Conservation (phyloP, 805 yeast species). For the Zygosaccharomyces rouxii region DNA sequence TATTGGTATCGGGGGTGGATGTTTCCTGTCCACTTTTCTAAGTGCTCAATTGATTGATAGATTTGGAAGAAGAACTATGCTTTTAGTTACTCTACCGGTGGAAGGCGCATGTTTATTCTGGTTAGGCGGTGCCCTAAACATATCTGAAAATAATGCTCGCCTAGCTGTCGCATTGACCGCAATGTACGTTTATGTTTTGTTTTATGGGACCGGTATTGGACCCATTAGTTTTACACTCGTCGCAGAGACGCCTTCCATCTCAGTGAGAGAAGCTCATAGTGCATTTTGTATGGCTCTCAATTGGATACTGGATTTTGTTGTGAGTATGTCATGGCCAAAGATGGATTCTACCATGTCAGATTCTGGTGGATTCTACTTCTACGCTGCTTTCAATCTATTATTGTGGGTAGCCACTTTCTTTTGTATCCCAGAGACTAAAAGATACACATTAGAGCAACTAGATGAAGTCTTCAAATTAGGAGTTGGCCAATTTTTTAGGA, state of each 20-base stretch:
- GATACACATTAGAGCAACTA: conserved; percentile 68
- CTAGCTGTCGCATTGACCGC: conserved; percentile 43
- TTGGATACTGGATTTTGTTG: conserved; percentile 40
- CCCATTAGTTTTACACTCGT: conserved; percentile 52
- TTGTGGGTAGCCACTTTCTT: conserved; percentile 45
- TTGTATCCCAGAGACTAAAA: conserved; percentile 59
- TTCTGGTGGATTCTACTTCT: conserved; percentile 48
- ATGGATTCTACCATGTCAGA: conserved; percentile 43
- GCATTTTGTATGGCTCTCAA: conserved; percentile 48
- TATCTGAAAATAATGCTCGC: conserved; percentile 36
- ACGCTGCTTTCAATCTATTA: conserved; percentile 49
- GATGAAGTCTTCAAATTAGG: conserved; percentile 57
- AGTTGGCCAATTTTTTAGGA: conserved; percentile 14
- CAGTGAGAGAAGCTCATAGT: conserved; percentile 49
- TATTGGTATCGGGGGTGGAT: conserved; percentile 57
- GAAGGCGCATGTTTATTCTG: conserved; percentile 52
- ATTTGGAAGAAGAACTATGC: conserved; percentile 63
- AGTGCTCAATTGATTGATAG: conserved; percentile 55
- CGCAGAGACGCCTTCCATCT: conserved; percentile 50
- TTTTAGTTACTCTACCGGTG: conserved; percentile 54
- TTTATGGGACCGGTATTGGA: conserved; percentile 50
- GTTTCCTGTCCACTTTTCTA: conserved; percentile 50
- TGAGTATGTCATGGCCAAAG: conserved; percentile 55
- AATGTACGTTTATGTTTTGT: conserved; percentile 43
- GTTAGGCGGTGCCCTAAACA: conserved; percentile 46